Base-by-base conservation (phyloP, 1,284 basidiomycete species). In the Sporisorium scitamineum region DNA sequence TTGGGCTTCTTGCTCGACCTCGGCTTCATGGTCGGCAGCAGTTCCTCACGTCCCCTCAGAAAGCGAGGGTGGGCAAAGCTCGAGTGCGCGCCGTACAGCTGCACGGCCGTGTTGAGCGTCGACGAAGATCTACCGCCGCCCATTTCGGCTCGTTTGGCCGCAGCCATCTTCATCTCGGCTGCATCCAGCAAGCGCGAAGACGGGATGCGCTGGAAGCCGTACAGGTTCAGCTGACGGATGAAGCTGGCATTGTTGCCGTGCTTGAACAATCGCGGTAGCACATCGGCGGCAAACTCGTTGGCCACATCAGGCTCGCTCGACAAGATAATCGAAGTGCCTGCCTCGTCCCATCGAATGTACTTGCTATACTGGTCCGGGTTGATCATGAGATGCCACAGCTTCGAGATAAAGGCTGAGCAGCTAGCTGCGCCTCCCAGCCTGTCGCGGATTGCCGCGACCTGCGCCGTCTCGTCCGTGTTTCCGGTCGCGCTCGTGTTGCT, bases 361-460 rank as follows among this genome's bases (percentile, higher is more conserved):
- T 74, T 76, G 65, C 70, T 73, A 61, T 83, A 83, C 34, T 79
- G 71, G 6, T 64, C 72, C 9, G 84, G 84, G 60, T 81, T 81
- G 68, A 80, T 81, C 82, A 85, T 83, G 16, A 85, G 76, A 59
- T 83, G 83, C 84, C 84, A 85, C 22, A 85, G 76, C 69, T 85
- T 85, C 39, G 79, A 80, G 57, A 85, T 84, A 51, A 85, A 85
- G 2, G 84, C 84, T 4, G 82, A 82, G 68, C 84, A 85, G 70
- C 84, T 82, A 24, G 84, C 82, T 0, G 84, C 81, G 22, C 84
- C 84, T 11, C 82, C 83, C 14, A 84, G 70, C 11, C 81, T 65
- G 48, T 85, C 83, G 44, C 84, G 77, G 60, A 85, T 84, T 26
- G 79, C 80, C n/a, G 79, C 78, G 5, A 84, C 84, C 54, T 83